phyloP scores from a whole-genome alignment of 1,284 basidiomycete species.

The Pisolithus thermaeus region DNA sequence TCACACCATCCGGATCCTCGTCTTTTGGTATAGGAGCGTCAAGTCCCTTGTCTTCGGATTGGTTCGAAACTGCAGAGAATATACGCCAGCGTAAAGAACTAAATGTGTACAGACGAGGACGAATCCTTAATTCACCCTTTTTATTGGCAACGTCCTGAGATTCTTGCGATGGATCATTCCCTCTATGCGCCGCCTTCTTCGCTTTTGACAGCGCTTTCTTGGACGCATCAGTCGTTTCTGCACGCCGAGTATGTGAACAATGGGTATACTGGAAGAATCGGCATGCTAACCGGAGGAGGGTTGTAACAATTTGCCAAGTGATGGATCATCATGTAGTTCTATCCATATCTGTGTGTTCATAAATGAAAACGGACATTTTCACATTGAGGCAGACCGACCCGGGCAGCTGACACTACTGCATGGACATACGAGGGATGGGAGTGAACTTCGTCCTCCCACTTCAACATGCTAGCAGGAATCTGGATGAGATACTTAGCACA shows the following conservation, averaged over 20 bases:
- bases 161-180: constrained; percentile 49
- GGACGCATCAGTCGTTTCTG: constrained; percentile 43
- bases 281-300: constrained; percentile 21
- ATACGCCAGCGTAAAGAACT: constrained; percentile 15
- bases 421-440: constrained; percentile 74
- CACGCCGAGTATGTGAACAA: constrained; percentile 22
- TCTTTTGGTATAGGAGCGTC: constrained; percentile 60
- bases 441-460: constrained; percentile 79
- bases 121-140: constrained; percentile 35
- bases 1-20: constrained; percentile 79
- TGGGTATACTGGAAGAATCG: background rate
- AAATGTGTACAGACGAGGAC: constrained; percentile 8
- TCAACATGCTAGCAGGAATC: constrained; percentile 52
- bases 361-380: constrained; percentile 10
- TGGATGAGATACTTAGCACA: background rate
- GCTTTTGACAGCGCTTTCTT: constrained; percentile 91
- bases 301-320: constrained; percentile 39
- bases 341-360: constrained; percentile 60
- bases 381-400: constrained; percentile 36
- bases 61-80: constrained; percentile 30
- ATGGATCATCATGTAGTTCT: constrained; percentile 70
- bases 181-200: constrained; percentile 76
- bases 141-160: constrained; percentile 35
- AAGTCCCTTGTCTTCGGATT: constrained; percentile 73
- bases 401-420: constrained; percentile 66